Conservation (phyloP, 2,329 filamentous ascomycete species). For the Colletotrichum sp. region DNA sequence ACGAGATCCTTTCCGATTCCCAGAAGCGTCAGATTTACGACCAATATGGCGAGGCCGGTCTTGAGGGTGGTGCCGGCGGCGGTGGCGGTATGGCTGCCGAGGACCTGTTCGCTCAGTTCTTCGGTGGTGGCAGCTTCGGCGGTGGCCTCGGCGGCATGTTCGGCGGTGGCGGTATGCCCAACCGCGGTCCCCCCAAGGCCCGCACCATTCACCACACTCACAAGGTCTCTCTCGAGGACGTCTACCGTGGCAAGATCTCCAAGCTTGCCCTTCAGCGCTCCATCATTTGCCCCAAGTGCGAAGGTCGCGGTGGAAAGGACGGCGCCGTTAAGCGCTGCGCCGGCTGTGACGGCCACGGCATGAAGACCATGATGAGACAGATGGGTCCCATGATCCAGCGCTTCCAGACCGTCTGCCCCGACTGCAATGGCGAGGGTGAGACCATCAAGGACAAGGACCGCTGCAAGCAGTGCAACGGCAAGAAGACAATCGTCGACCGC, state of each 20-base stretch:
- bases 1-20: constrained; percentile 90
- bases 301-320: constrained; percentile 94
- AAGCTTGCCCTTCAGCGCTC: constrained; percentile 98
- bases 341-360: constrained; percentile 91
- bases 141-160: constrained; percentile 83
- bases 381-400: constrained; percentile 99
- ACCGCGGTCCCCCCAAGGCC: constrained; percentile 83
- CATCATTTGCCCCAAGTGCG: constrained; percentile 93
- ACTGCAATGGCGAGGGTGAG: constrained; percentile 97
- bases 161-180: constrained; percentile 75
- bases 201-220: constrained; percentile 97
- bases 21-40: constrained; percentile 95
- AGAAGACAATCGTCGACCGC: constrained; percentile 97
- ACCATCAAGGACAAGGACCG: constrained; percentile 96
- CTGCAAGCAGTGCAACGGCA: constrained; percentile 95
- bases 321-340: constrained; percentile 93
- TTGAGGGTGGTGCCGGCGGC: constrained; percentile 83
- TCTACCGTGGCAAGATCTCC: constrained; percentile 97
- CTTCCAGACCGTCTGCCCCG: constrained; percentile 98
- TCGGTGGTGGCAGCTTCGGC: constrained; percentile 75
- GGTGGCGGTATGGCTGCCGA: constrained; percentile 90
- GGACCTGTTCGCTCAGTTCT: constrained; percentile 97
- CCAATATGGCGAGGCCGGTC: constrained; percentile 95
- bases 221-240: constrained; percentile 97
- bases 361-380: constrained; percentile 99